phyloP scores from a whole-genome alignment of 306 rosid species.

The Fragaria nilgerrensis region DNA sequence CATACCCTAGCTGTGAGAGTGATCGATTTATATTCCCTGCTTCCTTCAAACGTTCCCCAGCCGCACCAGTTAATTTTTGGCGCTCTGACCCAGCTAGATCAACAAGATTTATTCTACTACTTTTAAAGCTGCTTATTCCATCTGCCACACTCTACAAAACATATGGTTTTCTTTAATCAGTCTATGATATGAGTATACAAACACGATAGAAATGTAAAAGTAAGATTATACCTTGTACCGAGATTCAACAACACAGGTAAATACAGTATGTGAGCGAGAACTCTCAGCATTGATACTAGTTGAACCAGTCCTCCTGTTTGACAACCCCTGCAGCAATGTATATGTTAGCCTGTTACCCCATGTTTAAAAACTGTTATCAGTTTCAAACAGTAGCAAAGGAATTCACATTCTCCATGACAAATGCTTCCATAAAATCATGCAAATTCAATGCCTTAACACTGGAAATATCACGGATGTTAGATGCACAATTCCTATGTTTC shows the following conservation, averaged over 20 bases:
- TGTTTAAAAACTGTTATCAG: conserved; percentile 22
- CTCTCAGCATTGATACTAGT: conserved; percentile 97
- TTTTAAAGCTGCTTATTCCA: conserved; percentile 84
- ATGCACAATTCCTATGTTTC: conserved; percentile 30
- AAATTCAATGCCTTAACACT: conserved; percentile 16
- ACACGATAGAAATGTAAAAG: neutral
- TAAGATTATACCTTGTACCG: conserved; percentile 69
- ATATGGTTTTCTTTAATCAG: conserved; percentile 26
- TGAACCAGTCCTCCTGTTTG: conserved; percentile 93
- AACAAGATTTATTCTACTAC: conserved; percentile 97
- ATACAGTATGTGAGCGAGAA: conserved; percentile 99
- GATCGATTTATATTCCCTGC: conserved; percentile 98
- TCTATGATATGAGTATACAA: neutral
- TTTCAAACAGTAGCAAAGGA: conserved; percentile 14
- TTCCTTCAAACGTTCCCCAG: conserved; percentile 98
- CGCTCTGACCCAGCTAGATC: conserved; percentile 99
- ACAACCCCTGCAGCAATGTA: conserved; percentile 71
- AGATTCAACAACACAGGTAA: conserved; percentile 92
- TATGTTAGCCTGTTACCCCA: conserved; percentile 7
- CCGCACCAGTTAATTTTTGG: conserved; percentile 89
- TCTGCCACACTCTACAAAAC: conserved; percentile 67
- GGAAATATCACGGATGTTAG: conserved; percentile 11
- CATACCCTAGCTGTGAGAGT: conserved; percentile 98
- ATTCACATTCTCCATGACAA: conserved; percentile 11
- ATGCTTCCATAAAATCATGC: conserved; percentile 19